A percentile compares a stretch with the other conserved stretches of the same genome.
Conservation (phyloP, 1,139 yeast species). For the Suhomyces terraborum region DNA sequence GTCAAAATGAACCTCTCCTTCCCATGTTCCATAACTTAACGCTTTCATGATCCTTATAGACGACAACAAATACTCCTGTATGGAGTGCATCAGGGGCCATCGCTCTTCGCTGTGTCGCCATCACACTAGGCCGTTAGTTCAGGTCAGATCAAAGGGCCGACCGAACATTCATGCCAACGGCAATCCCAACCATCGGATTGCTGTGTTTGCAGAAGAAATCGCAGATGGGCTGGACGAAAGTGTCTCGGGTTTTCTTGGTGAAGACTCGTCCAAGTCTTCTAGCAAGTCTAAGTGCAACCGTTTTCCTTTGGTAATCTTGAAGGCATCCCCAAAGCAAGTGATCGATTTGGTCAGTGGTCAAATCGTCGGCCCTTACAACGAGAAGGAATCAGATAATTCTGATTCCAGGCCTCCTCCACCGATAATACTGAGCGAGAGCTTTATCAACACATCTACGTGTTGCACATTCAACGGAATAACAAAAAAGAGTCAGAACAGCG, state of each 20-base stretch:
- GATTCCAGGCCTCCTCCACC: constrained; percentile 26
- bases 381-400: constrained; percentile 11
- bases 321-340: constrained; percentile 53
- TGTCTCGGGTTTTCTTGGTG: no score
- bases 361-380: constrained; percentile 45
- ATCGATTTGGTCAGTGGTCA: constrained; percentile 50
- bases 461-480: constrained; percentile 29
- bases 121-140: constrained; percentile 72
- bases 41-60: constrained; percentile 77
- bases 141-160: constrained; percentile 87
- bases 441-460: constrained; percentile 38
- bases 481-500: constrained; percentile 16
- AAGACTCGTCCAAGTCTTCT: neutral
- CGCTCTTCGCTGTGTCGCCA: constrained; percentile 87
- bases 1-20: constrained; percentile 4
- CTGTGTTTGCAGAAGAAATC: constrained; percentile 58
- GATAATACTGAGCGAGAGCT: constrained; percentile 35
- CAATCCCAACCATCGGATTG: constrained; percentile 54
- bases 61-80: constrained; percentile 86
- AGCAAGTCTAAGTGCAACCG: constrained; percentile 16
- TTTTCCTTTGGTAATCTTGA: constrained; percentile 44
- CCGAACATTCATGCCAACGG: constrained; percentile 57
- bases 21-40: constrained; percentile 1
- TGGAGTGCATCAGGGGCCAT: constrained; percentile 90
- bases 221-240: constrained; percentile 18